Evolutionary conservation across 257 asterid genomes (phyloP), one percentile per base, ranked within the genome.

Genomic region (Solanum clarkiae): DNA sequence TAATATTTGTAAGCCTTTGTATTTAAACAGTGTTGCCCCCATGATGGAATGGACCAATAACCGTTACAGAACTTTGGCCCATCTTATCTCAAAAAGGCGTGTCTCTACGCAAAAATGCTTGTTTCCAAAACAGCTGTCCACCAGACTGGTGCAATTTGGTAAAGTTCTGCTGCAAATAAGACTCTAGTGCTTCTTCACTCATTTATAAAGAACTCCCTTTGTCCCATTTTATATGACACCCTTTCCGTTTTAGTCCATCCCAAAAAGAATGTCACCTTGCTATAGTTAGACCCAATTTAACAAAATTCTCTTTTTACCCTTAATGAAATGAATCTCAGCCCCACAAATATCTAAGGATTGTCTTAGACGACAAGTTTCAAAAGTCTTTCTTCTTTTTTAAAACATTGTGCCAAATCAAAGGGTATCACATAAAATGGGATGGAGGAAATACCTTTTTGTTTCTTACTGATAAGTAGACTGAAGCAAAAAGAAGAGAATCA

Each of bases 41-140:
- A 96, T 96, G 99, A 96, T 96, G 99, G 98, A 96, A 2, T 93
- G 87, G 92, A 94, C 98, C 5, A 93, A 94, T 91, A 96, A 91
- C 88, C 94, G 93, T 84, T 96, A 85, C 84, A 93, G 99, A 86
- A 96, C 99, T 87, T 86, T 94, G 92, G 98, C 95, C 72, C 94
- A 98, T 42, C 87, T 96, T 86, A 89, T 96, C 81, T 86, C 95
- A 17, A 94, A 92, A 93, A 88, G 86, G 94, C 98, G 82, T 94
- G 98, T 98, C 91, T 94, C 65, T 96, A 94, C 84, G 90, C 98
- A 2, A 98, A 96, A 92, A 96, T 96, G 99, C 87, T 93, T 90
- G 97, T 98, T 86, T 98, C 98, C 24, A 98, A 96, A 87, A 96
- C 99, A 85, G 93, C 93, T 86, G 94, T 94, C 10, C 88, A 82